Percentiles rank a stretch among this genome's conserved stretches.
These are phyloP conservation scores for Entelexis paramagnoliae DNA, from an alignment of 1,139 yeast genomes.

Conservation along the genomic window DNA sequence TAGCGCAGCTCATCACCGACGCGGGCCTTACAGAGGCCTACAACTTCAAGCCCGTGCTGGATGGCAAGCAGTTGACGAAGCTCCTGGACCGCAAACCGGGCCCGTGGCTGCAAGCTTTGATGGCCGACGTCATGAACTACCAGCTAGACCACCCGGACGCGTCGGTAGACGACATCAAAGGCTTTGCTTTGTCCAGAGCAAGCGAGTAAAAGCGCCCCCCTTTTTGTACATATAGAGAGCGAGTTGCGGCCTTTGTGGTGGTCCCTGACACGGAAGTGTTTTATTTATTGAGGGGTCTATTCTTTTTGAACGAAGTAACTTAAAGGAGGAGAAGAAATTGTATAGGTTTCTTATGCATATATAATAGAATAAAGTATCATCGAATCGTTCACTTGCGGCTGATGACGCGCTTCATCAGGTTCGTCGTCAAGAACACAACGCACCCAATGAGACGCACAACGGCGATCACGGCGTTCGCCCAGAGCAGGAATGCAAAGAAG, in stretches of 20 bases:
- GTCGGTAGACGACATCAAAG: constrained; percentile 42
- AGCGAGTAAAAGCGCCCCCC: background rate
- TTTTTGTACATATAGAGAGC: background rate
- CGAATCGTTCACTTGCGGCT: constrained; percentile 18
- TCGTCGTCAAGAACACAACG: constrained; percentile 43
- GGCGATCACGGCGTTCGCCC: constrained; percentile 78
- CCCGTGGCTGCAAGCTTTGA: constrained; percentile 62
- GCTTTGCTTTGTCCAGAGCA: background rate
- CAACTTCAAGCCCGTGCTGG: constrained; percentile 31
- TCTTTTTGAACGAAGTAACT: no score
- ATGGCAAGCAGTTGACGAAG: constrained; percentile 52
- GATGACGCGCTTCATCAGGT: constrained; percentile 28
- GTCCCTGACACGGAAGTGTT: no score
- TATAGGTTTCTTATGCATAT: background rate
- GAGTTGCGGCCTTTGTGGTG: no score
- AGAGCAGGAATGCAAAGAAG: constrained; percentile 61
- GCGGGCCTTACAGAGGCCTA: constrained; percentile 28
- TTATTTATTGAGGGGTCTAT: no score
- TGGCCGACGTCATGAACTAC: constrained; percentile 51
- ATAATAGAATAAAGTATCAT: background rate
- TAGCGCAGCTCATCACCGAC: constrained; percentile 23
- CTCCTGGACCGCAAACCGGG: constrained; percentile 56
- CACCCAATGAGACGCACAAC: constrained; percentile 64
- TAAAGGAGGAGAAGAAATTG: background rate
- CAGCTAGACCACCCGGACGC: constrained; percentile 62